Percentiles rank a stretch among this genome's conserved stretches.
Evolutionary conservation across 2,329 filamentous ascomycete genomes (phyloP).

Genomic region (Fusarium floridanum): DNA sequence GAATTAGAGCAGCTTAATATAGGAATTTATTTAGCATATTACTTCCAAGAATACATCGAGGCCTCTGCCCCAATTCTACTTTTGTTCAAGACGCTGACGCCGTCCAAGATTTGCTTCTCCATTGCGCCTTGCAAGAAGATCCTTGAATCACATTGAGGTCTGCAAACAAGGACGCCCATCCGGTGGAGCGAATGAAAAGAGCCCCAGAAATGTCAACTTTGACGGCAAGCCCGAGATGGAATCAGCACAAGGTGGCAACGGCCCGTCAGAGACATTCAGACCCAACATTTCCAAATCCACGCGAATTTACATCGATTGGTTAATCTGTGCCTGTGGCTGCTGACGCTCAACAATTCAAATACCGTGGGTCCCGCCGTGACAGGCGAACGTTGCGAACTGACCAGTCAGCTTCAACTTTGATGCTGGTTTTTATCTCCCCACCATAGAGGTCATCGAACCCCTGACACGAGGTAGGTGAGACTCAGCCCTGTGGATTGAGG

Average conservation of each 20-base stretch:
- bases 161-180: neutral
- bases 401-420: neutral
- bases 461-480: neutral
- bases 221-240: neutral
- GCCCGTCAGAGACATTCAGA: neutral
- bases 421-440: neutral
- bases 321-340: neutral
- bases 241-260: neutral
- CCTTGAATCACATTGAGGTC: neutral
- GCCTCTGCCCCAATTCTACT: neutral
- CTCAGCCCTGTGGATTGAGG: neutral
- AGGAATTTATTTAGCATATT: neutral
- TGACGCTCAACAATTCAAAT: neutral
- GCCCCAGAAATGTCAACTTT: neutral
- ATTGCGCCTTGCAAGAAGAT: neutral
- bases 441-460: neutral
- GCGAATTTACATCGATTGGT: neutral
- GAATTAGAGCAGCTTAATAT: neutral
- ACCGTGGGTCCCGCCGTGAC: neutral
- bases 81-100: neutral
- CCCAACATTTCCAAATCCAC: neutral
- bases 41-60: neutral
- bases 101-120: neutral
- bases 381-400: conserved; percentile 9
- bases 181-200: neutral